Evolutionary conservation across 805 yeast species (phyloP).

Genomic region (Kluyveromyces siamensis): DNA sequence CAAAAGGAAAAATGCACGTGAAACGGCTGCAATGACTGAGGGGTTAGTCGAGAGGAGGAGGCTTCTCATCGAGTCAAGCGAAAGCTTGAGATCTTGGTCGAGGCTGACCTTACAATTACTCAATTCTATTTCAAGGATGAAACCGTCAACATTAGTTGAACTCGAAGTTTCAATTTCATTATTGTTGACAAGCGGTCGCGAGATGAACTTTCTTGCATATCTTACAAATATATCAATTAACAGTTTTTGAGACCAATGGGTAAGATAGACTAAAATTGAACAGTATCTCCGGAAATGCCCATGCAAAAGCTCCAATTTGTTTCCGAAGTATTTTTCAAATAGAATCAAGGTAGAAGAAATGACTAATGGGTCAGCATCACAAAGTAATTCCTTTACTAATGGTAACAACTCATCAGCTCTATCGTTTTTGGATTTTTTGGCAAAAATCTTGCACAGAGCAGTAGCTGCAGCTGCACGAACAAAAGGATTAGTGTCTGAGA

Average conservation of each 20-base stretch:
- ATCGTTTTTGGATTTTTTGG: slow-evolving; percentile 32
- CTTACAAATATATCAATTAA: slow-evolving; percentile 55
- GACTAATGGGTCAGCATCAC: slow-evolving; percentile 61
- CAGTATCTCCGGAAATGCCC: slow-evolving; percentile 56
- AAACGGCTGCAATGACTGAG: slow-evolving; percentile 51
- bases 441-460: slow-evolving; percentile 54
- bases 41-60: slow-evolving; percentile 46
- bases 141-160: slow-evolving; percentile 20
- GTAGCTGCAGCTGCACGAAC: slow-evolving; percentile 77
- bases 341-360: slow-evolving; percentile 59
- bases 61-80: slow-evolving; percentile 38
- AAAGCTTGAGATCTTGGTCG: slow-evolving; percentile 49
- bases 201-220: slow-evolving; percentile 55
- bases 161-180: slow-evolving; percentile 27
- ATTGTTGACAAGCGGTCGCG: slow-evolving; percentile 35
- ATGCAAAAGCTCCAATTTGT: slow-evolving; percentile 59
- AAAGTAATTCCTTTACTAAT: slow-evolving; percentile 43
- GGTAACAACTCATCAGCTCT: slow-evolving; percentile 38
- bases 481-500: slow-evolving; percentile 60
- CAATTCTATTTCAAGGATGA: slow-evolving; percentile 36
- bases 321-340: slow-evolving; percentile 43
- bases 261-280: slow-evolving; percentile 40
- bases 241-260: slow-evolving; percentile 61
- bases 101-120: slow-evolving; percentile 34
- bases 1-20: slow-evolving; percentile 48